Percentiles rank a stretch among this genome's conserved stretches.
Conservation (phyloP, 805 yeast genomes). For the Hanseniaspora lindneri region DNA sequence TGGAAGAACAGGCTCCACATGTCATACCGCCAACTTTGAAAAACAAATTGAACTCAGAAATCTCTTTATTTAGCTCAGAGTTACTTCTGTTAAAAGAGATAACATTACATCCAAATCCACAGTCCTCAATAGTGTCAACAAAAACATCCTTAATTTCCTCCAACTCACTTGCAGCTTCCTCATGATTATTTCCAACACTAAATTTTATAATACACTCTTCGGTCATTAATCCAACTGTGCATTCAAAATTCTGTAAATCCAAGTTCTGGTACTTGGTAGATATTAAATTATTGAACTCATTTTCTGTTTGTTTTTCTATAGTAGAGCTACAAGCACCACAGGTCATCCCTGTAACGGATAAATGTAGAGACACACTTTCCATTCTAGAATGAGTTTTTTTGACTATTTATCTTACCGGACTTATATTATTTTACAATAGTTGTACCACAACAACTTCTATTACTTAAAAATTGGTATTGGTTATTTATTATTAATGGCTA, state of each 20-base stretch:
- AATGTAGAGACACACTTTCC: background rate
- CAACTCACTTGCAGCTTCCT: no score
- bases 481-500: no score
- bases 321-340: constrained; percentile 75
- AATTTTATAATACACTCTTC: constrained; percentile 45
- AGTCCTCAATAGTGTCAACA: constrained; percentile 52
- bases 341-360: constrained; percentile 64
- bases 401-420: no score
- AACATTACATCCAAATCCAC: constrained; percentile 53
- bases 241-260: background rate
- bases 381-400: no score
- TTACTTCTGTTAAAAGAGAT: constrained; percentile 31
- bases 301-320: constrained; percentile 43
- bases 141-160: constrained; percentile 62
- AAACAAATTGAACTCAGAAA: background rate
- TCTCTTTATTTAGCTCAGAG: background rate
- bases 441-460: no score
- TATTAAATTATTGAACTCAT: constrained; percentile 33
- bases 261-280: background rate
- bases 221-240: constrained; percentile 38
- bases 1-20: constrained; percentile 69
- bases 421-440: no score
- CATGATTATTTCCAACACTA: no score
- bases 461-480: no score
- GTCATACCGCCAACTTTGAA: constrained; percentile 61